A percentile compares a stretch with the other conserved stretches of the same genome.
Evolutionary conservation across 208 protist species (phyloP).

Genomic region (Wallacemonas rigidus): DNA sequence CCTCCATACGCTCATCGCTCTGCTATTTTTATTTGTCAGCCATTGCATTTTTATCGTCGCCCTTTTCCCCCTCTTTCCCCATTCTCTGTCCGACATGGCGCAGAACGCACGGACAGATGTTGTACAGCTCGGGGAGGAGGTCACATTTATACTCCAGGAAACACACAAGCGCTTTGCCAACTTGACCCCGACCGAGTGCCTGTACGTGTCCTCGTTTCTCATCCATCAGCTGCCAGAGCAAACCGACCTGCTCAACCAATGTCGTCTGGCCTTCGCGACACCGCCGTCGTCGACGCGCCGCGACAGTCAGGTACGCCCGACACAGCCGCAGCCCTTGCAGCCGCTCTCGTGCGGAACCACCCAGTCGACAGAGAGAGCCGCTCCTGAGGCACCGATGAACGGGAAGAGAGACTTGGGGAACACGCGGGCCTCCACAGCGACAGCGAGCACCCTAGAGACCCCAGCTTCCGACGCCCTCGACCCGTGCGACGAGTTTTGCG

Average conservation of each 20-base stretch:
- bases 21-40: no score
- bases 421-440: slow-evolving; percentile 7
- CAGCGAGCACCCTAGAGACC: background rate
- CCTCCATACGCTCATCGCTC: no score
- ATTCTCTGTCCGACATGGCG: background rate
- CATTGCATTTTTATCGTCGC: no score
- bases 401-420: background rate
- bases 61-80: no score
- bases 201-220: slow-evolving; percentile 9
- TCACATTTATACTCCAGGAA: slow-evolving; percentile 18
- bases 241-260: background rate
- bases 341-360: no score
- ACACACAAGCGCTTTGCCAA: slow-evolving; percentile 17
- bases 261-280: background rate
- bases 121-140: slow-evolving; percentile 14
- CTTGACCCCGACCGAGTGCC: slow-evolving; percentile 11
- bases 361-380: no score
- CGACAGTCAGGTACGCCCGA: background rate
- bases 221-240: slow-evolving; percentile 13
- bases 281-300: background rate
- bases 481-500: background rate
- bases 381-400: no score
- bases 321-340: background rate
- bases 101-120: slow-evolving; percentile 3
- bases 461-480: background rate